Evolutionary conservation across 257 asterid genomes (phyloP).

Genomic region (Nicotiana tabacum): DNA sequence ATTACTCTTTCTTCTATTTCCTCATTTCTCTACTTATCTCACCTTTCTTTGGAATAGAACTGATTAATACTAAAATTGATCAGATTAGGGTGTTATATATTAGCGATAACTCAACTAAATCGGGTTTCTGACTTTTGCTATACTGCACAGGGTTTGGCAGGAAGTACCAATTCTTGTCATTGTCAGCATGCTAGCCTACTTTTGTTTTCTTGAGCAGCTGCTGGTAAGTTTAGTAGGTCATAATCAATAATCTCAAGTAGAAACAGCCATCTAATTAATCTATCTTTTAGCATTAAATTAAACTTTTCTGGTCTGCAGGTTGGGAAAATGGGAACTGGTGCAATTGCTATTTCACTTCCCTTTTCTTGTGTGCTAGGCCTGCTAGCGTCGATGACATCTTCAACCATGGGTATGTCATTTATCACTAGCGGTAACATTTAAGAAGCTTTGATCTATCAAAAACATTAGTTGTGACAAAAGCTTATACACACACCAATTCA

Average conservation of each 20-base stretch:
- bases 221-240: conserved; percentile 37
- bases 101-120: neutral
- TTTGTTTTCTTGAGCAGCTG: conserved; percentile 87
- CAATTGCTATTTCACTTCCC: conserved; percentile 82
- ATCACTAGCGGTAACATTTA: neutral
- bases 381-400: conserved; percentile 72
- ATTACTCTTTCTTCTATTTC: neutral
- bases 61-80: neutral
- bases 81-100: neutral
- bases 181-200: conserved; percentile 83
- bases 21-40: neutral
- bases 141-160: conserved; percentile 70
- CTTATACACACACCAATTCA: neutral
- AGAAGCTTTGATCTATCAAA: neutral
- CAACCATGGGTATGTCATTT: conserved; percentile 65
- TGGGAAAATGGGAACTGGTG: conserved; percentile 56
- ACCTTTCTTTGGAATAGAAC: neutral
- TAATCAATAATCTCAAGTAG: neutral
- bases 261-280: neutral
- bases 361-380: conserved; percentile 85
- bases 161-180: conserved; percentile 80
- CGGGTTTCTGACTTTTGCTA: neutral
- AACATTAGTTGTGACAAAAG: neutral
- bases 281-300: neutral
- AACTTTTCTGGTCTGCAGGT: conserved; percentile 33